Evolutionary conservation across 768 basidiomycete species (phyloP), one percentile per base, ranked within the genome.

Genomic region (Paxillus rubicundulus): DNA sequence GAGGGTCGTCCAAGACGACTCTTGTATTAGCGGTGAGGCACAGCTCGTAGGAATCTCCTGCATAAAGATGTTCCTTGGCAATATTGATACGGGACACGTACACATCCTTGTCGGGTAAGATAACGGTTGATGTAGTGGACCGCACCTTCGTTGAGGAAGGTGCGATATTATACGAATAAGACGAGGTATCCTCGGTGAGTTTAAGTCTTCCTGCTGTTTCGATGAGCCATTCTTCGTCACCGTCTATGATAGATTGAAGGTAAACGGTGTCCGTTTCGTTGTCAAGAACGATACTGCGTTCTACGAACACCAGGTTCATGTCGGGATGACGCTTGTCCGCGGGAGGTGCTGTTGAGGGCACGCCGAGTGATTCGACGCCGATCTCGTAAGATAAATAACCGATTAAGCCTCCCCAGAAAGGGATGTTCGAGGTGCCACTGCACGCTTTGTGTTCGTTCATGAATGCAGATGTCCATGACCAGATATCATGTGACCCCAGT

Each of bases 41-140:
- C 33, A 98, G 79, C 66, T 98, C 95, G 70, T 98, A 98, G 2
- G 91, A 91, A 64, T 97, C 89, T 3, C 95, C 95, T 30, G 85
- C 77, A 53, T 77, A 86, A 36, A 97, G 81, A 54, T 79, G 77
- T 50, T 89, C 84, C 62, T 92, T 84, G 12, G 90, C 88, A 48
- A 74, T 63, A 17, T 80, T 71, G 58, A 97, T 92, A 16, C 80
- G 80, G 21, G 78, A 69, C 27, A 86, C 80, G 69, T 98, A 97
- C 2, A 65, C 60, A 1, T 68, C 67, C 61, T 79, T 77, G 57
- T 83, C 76, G 0, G 89, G 87, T 37, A 85, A 64, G 16, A 61
- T 68, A 42, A 87, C 70, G 16, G 62, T 60, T 27, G 70, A 67
- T 42, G 56, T 32, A 49, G 55, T 55, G 16, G 60, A 44, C 8